These are phyloP conservation scores for Xerocomellus chrysenteron DNA, from an alignment of 768 basidiomycete species.

Conservation along the genomic window DNA sequence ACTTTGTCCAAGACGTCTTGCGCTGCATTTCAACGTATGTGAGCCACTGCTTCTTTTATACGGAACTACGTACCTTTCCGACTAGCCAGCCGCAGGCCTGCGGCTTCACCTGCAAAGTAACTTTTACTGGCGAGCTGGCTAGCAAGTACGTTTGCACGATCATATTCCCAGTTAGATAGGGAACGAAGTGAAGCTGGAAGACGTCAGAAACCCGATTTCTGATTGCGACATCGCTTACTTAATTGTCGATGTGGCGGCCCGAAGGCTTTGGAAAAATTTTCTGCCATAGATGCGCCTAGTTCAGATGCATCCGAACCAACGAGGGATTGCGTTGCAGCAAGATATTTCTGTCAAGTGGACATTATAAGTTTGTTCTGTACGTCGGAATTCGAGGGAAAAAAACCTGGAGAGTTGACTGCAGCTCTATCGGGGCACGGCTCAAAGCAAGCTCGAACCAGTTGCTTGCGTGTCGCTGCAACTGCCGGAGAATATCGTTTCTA, in stretches of 20 bases:
- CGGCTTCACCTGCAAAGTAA: constrained; percentile 87
- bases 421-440: constrained; percentile 84
- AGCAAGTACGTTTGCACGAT: constrained; percentile 77
- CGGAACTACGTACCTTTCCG: constrained; percentile 49
- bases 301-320: constrained; percentile 77
- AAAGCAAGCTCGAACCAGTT: constrained; percentile 88
- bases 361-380: not conserved
- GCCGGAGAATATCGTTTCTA: constrained; percentile 79
- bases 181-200: constrained; percentile 51
- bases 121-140: constrained; percentile 88
- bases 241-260: constrained; percentile 75
- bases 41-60: not conserved
- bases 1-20: constrained; percentile 58
- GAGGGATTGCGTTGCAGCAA: constrained; percentile 69
- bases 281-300: constrained; percentile 87
- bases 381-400: constrained; percentile 11
- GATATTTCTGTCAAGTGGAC: constrained; percentile 69
- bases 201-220: not conserved
- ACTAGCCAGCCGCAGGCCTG: constrained; percentile 72
- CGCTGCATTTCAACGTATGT: constrained; percentile 36
- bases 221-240: constrained; percentile 44
- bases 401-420: constrained; percentile 91
- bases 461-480: constrained; percentile 70
- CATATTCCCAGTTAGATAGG: constrained; percentile 66
- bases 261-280: constrained; percentile 80